A percentile compares a stretch with the other conserved stretches of the same genome.
Conservation (phyloP, 108 stramenopile species). For the Stephanodiscus triporus region DNA sequence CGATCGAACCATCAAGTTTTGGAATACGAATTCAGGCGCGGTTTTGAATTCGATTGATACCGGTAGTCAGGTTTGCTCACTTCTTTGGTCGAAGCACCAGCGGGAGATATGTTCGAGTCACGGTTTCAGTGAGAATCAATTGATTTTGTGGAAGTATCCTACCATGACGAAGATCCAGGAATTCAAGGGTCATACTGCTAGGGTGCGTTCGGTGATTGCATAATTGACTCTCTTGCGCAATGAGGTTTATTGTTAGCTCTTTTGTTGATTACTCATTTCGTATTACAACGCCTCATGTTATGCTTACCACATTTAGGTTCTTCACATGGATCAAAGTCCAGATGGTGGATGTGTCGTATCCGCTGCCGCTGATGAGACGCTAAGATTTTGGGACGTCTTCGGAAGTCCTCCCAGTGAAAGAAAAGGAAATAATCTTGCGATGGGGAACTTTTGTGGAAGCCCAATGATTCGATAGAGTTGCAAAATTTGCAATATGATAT, state of each 20-base stretch:
- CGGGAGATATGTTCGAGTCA: constrained; percentile 97
- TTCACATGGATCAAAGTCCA: constrained; percentile 94
- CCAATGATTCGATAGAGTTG: constrained; percentile 33
- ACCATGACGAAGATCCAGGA: constrained; percentile 96
- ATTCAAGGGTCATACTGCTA: constrained; percentile 93
- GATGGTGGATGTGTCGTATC: constrained; percentile 95
- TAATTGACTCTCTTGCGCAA: not conserved
- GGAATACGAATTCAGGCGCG: constrained; percentile 97
- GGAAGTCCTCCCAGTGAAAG: constrained; percentile 67
- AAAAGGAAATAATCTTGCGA: constrained; percentile 46
- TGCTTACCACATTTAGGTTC: constrained; percentile 43
- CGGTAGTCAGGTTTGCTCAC: constrained; percentile 95
- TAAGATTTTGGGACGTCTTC: constrained; percentile 99
- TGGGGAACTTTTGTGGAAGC: constrained; percentile 48
- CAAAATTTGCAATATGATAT: not conserved
- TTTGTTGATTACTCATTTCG: not conserved
- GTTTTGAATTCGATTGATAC: constrained; percentile 97
- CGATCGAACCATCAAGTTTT: constrained; percentile 98
- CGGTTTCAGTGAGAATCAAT: constrained; percentile 96
- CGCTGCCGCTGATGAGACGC: constrained; percentile 98
- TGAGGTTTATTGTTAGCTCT: not conserved
- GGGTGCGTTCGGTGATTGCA: constrained; percentile 44
- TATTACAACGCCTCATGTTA: not conserved
- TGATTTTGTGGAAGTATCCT: constrained; percentile 97
- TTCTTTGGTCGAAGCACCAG: constrained; percentile 95